Percentiles rank a stretch among this genome's conserved stretches.
Conservation (phyloP, 495 filamentous ascomycete species). For the Lophiostoma macrostomum region DNA sequence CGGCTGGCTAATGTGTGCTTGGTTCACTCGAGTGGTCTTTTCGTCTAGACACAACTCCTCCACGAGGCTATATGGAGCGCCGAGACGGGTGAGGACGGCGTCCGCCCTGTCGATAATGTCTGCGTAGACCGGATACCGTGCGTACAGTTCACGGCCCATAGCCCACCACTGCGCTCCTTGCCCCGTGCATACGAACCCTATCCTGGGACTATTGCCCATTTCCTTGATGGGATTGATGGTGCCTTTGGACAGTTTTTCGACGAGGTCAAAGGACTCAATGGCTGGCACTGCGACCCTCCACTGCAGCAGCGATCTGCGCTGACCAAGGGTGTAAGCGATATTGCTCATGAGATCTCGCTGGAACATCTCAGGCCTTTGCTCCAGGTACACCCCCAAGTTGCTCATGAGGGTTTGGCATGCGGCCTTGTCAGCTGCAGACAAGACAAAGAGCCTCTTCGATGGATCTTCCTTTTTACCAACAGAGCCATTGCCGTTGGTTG, state of each 20-base stretch:
- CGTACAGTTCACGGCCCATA: constrained; percentile 41
- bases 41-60: constrained; percentile 14
- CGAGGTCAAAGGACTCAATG: background rate
- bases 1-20: constrained; percentile 20
- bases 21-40: constrained; percentile 23
- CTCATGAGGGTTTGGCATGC: background rate
- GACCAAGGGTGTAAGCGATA: constrained; percentile 6
- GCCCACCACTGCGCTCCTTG: constrained; percentile 45
- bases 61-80: constrained; percentile 21
- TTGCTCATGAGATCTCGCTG: constrained; percentile 1
- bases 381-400: constrained; percentile 3
- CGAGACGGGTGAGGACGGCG: constrained; percentile 11
- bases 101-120: background rate
- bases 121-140: constrained; percentile 7
- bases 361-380: constrained; percentile 8
- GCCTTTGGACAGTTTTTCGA: constrained; percentile 10
- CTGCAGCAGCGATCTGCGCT: constrained; percentile 11
- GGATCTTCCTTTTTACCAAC: background rate
- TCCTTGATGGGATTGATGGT: constrained; percentile 4
- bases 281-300: constrained; percentile 31
- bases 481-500: background rate
- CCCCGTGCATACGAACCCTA: constrained; percentile 43
- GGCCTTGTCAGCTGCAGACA: constrained; percentile 4
- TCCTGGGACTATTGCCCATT: constrained; percentile 3
- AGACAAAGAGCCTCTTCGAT: background rate